Conservation (phyloP, 129 eudicot species). For the Flaveria robusta region DNA sequence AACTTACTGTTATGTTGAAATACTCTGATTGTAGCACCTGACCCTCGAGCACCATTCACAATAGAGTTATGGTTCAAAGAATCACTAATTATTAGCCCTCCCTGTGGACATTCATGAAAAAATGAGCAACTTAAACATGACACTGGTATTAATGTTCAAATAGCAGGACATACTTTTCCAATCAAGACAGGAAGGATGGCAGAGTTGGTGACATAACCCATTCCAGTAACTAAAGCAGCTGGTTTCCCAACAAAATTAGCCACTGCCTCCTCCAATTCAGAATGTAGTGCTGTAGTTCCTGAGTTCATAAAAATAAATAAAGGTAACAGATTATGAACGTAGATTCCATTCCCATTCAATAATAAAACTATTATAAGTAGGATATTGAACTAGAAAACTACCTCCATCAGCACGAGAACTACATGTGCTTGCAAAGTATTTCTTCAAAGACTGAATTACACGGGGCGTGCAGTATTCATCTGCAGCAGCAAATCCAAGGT, state of each 20-base stretch:
- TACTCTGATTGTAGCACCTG: conserved; percentile 86
- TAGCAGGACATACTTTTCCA: conserved; percentile 66
- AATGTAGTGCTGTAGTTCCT: conserved; percentile 82
- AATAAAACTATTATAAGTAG: not conserved
- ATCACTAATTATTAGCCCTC: conserved; percentile 91
- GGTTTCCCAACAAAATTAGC: conserved; percentile 91
- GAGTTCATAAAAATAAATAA: conserved; percentile 28
- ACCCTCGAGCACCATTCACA: conserved; percentile 97
- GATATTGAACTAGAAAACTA: conserved; percentile 26
- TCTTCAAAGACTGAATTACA: conserved; percentile 71
- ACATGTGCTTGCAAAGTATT: conserved; percentile 84
- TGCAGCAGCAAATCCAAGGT: conserved; percentile 95
- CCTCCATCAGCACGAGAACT: conserved; percentile 83
- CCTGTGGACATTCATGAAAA: conserved; percentile 48
- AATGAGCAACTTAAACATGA: conserved; percentile 16
- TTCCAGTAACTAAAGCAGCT: conserved; percentile 85
- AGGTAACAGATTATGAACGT: conserved; percentile 10
- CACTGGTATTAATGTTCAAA: not conserved
- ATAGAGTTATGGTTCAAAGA: conserved; percentile 95
- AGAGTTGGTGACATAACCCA: conserved; percentile 97
- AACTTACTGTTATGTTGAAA: conserved; percentile 96
- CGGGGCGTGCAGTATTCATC: conserved; percentile 95
- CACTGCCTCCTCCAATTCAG: conserved; percentile 79
- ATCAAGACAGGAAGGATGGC: conserved; percentile 89
- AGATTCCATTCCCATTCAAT: not conserved